phyloP scores from a whole-genome alignment of 2,329 filamentous ascomycete genomes.

The Scytalidium sp. region DNA sequence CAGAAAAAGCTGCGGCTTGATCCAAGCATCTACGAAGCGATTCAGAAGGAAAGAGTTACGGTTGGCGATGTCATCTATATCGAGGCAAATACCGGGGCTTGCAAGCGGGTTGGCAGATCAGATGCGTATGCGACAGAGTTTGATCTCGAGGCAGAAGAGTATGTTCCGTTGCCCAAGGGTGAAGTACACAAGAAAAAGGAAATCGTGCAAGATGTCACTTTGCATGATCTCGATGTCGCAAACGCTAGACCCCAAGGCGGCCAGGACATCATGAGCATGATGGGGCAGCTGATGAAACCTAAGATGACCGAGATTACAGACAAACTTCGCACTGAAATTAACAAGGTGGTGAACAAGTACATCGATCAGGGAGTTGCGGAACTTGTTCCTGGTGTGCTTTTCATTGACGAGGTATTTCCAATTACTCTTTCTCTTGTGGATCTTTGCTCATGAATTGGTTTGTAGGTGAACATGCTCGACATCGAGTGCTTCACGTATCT shows the following conservation, averaged over 20 bases:
- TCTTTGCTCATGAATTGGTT: slow-evolving; percentile 3
- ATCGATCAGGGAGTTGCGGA: slow-evolving; percentile 98
- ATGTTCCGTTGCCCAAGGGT: slow-evolving; percentile 97
- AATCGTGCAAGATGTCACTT: slow-evolving; percentile 96
- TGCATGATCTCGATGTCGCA: slow-evolving; percentile 94
- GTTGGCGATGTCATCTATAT: slow-evolving; percentile 99
- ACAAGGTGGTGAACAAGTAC: slow-evolving; percentile 98
- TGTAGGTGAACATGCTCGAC: slow-evolving; percentile 96
- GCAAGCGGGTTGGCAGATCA: slow-evolving; percentile 92
- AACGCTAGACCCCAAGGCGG: slow-evolving; percentile 94
- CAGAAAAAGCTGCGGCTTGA: slow-evolving; percentile 97
- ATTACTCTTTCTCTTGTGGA: slow-evolving; percentile 1
- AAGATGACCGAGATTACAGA: slow-evolving; percentile 99
- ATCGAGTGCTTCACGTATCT: slow-evolving; percentile 99
- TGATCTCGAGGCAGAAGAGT: slow-evolving; percentile 97
- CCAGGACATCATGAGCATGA: slow-evolving; percentile 99
- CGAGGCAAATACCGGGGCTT: slow-evolving; percentile 96
- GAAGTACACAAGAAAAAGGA: slow-evolving; percentile 99
- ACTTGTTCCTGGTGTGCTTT: slow-evolving; percentile 94
- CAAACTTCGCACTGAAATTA: slow-evolving; percentile 92
- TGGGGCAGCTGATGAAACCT: slow-evolving; percentile 99
- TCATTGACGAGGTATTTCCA: slow-evolving; percentile 86
- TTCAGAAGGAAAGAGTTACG: slow-evolving; percentile 95
- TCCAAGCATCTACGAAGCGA: slow-evolving; percentile 98
- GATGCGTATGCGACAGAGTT: slow-evolving; percentile 99